These are phyloP conservation scores for Mycena vulgaris DNA, from an alignment of 768 basidiomycete genomes.

Conservation along the genomic window DNA sequence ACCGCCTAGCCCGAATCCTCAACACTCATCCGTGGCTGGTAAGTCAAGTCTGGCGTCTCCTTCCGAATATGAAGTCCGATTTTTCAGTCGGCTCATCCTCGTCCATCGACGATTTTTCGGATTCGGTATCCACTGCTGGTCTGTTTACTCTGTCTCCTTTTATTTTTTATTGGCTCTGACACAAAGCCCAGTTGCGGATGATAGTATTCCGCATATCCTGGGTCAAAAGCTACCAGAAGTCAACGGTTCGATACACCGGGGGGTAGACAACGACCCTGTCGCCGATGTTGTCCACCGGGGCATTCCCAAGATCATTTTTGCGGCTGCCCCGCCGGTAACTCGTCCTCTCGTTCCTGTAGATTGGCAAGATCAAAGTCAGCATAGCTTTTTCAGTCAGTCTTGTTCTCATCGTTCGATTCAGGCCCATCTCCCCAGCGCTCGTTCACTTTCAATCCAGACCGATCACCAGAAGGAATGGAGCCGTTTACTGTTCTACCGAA, in stretches of 20 bases:
- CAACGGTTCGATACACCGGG: not conserved
- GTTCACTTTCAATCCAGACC: constrained; percentile 10
- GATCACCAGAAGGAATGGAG: constrained; percentile 19
- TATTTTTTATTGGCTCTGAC: not conserved
- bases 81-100: constrained; percentile 18
- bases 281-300: not conserved
- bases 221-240: not conserved
- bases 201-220: not conserved
- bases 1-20: constrained; percentile 20
- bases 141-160: not conserved
- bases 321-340: constrained; percentile 22
- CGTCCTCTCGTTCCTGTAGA: constrained; percentile 27
- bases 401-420: not conserved
- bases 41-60: not conserved
- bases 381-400: not conserved
- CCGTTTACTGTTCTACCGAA: constrained; percentile 2
- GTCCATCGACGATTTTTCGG: not conserved
- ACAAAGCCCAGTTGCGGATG: constrained; percentile 16
- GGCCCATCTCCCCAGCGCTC: not conserved
- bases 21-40: constrained; percentile 9
- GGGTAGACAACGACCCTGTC: not conserved
- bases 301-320: constrained; percentile 9
- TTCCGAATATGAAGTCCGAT: not conserved
- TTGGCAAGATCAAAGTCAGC: constrained; percentile 24
- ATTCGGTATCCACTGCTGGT: constrained; percentile 18